These are phyloP conservation scores for Scedosporium dehoogii DNA, from an alignment of 2,329 filamentous ascomycete species.

Conservation along the genomic window DNA sequence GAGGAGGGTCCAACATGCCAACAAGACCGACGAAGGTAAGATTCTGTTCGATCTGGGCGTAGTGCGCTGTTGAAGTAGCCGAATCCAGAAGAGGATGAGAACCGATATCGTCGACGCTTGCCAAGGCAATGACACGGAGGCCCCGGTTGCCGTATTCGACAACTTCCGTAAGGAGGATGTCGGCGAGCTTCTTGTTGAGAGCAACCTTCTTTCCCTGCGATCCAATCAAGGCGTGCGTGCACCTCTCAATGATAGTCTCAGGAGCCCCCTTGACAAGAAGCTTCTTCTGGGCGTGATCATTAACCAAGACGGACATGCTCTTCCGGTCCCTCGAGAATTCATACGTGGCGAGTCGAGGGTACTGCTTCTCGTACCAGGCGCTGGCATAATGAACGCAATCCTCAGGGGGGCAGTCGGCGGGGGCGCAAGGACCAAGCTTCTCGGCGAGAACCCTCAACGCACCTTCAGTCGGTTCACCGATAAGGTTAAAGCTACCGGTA, in stretches of 20 bases:
- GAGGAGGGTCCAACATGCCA: conserved; percentile 93
- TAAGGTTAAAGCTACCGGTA: conserved; percentile 62
- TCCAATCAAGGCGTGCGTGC: conserved; percentile 71
- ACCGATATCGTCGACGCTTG: conserved; percentile 67
- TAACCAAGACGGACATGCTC: conserved; percentile 95
- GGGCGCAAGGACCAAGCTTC: conserved; percentile 80
- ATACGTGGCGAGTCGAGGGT: conserved; percentile 72
- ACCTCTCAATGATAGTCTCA: conserved; percentile 88
- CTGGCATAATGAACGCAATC: conserved; percentile 74
- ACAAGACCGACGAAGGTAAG: conserved; percentile 91
- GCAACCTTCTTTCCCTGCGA: conserved; percentile 66
- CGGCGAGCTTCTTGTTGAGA: conserved; percentile 58
- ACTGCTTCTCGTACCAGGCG: conserved; percentile 69
- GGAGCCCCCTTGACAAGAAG: conserved; percentile 95
- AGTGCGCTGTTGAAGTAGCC: conserved; percentile 76
- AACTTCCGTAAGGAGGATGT: conserved; percentile 68
- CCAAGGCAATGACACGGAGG: conserved; percentile 88
- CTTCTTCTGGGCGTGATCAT: conserved; percentile 59
- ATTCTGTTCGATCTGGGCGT: conserved; percentile 79
- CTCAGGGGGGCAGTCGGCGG: conserved; percentile 37
- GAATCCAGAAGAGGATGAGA: conserved; percentile 59
- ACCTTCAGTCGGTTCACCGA: conserved; percentile 93
- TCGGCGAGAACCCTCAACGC: conserved; percentile 84
- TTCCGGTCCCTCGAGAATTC: conserved; percentile 97
- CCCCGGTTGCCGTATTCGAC: conserved; percentile 86